Evolutionary conservation across 257 asterid species (phyloP), one percentile per base, ranked within the genome.

Genomic region (Paulownia fortunei): DNA sequence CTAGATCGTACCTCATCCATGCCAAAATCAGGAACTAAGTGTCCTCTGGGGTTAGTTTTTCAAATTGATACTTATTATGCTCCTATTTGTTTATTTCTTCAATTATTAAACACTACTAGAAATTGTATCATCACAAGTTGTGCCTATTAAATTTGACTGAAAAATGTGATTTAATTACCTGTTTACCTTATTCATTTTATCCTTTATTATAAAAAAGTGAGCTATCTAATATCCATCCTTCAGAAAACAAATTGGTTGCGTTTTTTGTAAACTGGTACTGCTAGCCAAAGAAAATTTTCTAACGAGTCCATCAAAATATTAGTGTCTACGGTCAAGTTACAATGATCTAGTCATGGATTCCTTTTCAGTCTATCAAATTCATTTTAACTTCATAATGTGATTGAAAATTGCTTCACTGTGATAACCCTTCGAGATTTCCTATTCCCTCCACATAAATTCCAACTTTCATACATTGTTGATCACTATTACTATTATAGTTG

Each of bases 21-120:
- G n/a, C n/a, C n/a, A n/a, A n/a, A n/a, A n/a, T n/a, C n/a, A n/a
- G n/a, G n/a, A n/a, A n/a, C 79, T n/a, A n/a, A n/a, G 79, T 84
- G 96, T 67, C 96, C 98, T 2, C 52, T 85, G 67, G 96, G 94
- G 98, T 93, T 55, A 87, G 92, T n/a, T 83, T 74, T 44, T 44
- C 37, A 39, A 13, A 58, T 30, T 49, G 56, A 58, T 69, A 49
- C 58, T 55, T 27, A 49, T 41, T 3, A n/a, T 74, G n/a, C 4
- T 69, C 19, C 9, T 52, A 15, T 19, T 72, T 24, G 42, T 71
- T 47, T 46, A 24, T 72, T 72, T 61, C 52, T 52, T 47, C 21
- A 18, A 49, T 49, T 13, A 46, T 51, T 36, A 64, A 59, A 21
- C 4, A 8, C 32, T 24, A n/a, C 41, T 24, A 52, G 37, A 72